These are phyloP conservation scores for Mucor lusitanicus DNA, from an alignment of 371 early-diverging fungal genomes.

Conservation along the genomic window DNA sequence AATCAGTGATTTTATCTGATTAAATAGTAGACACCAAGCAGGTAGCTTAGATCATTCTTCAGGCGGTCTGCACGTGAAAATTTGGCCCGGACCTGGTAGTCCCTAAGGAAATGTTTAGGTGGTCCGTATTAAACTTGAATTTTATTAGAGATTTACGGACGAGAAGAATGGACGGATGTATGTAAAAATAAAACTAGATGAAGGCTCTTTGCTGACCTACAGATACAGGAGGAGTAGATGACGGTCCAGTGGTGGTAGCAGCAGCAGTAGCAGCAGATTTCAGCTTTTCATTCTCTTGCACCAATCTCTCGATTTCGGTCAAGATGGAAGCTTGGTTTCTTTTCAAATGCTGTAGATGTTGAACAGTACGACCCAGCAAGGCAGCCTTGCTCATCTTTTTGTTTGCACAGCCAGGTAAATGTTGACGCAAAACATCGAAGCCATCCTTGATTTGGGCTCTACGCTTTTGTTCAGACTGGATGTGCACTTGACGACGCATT, in stretches of 20 bases:
- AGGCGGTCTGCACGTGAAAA: too few species aligned
- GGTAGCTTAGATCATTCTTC: too few species aligned
- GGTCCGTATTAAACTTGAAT: too few species aligned
- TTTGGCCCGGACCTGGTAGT: too few species aligned
- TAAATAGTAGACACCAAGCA: too few species aligned
- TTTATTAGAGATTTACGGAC: too few species aligned
- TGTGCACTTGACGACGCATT: constrained; percentile 50
- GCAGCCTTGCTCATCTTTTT: constrained; percentile 60
- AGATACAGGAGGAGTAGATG: not conserved
- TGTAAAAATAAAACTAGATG: not conserved
- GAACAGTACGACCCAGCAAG: constrained; percentile 51
- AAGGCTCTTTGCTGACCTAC: not conserved
- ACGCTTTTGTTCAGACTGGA: constrained; percentile 62
- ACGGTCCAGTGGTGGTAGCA: not conserved
- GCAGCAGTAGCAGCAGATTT: too few species aligned
- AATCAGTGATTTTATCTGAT: too few species aligned
- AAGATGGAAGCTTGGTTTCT: constrained; percentile 44
- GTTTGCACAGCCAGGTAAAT: constrained; percentile 51
- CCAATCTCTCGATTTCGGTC: constrained; percentile 39
- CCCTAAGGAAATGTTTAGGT: too few species aligned
- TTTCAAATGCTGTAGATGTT: constrained; percentile 51
- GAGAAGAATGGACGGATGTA: not conserved
- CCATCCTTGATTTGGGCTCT: constrained; percentile 42
- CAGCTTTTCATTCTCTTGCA: constrained; percentile 21
- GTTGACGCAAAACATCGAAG: constrained; percentile 41